Base-by-base conservation (phyloP, 1,139 yeast genomes). In the Scheffersomyces stambukii region DNA sequence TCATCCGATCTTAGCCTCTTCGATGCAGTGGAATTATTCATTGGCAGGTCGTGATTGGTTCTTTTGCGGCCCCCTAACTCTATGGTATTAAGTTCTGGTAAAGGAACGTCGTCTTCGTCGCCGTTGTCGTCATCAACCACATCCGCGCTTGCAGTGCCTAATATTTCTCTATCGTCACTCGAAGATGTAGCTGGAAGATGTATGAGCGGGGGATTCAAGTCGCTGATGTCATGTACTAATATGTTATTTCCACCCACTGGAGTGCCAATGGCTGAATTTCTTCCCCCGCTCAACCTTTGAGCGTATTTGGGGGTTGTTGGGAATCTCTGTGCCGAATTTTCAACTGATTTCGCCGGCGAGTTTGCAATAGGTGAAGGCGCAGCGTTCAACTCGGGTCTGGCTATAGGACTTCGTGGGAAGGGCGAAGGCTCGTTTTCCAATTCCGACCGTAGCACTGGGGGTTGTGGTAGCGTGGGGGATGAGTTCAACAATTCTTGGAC, bases 391-490 rank as follows among this genome's bases (percentile, higher is more conserved):
- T 13, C 5, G 5, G 27, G 20, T 24, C 18, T 21, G 13, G 16
- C 21, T 13, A 20, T 24, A n/a, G 13, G 16, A 18, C 23, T 5
- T 8, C 23, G 8, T 5, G 8, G 9, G n/a, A n/a, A n/a, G n/a
- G n/a, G n/a, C n/a, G n/a, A n/a, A n/a, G n/a, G n/a, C n/a, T 33
- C 39, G 13, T 29, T 30, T 1, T 54, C 60, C 16, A 56, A 33
- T 29, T 64, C 71, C 2, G 70, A 64, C 25, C 54, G 47, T 15
- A 66, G 46, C 5, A 61, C 52, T 2, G 73, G 73, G 3, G 72
- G 69, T 33, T 64, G 66, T 0, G 75, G 75, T 17, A 70, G 58
- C 8, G 74, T 68, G 1, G 78, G 77, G 2, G 77, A 71, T 0
- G 77, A 70, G 34, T 70, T 66, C 27, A 64, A 49, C 25, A 63